Base-by-base conservation (phyloP, 176 grass and related monocot genomes). In the Tuctoria greenei region DNA sequence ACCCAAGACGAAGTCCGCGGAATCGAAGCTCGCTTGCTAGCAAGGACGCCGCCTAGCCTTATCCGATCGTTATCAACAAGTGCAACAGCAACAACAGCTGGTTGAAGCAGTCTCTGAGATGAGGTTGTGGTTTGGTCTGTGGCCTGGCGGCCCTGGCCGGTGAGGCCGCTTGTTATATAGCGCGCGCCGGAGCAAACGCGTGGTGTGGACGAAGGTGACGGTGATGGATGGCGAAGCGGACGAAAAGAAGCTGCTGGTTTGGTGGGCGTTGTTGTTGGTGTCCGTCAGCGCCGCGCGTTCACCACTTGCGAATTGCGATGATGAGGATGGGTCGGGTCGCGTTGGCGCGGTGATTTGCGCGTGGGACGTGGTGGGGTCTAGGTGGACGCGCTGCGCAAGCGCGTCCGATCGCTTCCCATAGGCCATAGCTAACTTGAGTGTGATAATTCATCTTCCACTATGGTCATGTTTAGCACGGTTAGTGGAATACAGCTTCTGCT, bases 181-280 rank as follows among this genome's bases (percentile, higher is more conserved):
- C 56, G 21, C 4, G 74, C 4, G 15, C 44, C 2, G 31, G 31
- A 31, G 31, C 31, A 41, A 82, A 78, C 79, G 79, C 79, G 73
- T 87, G 73, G 73, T 87, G 73, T 35, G 49, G 79, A 61, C 39
- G 79, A 78, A 72, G 79, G 79, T 18, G 79, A 77, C 66, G 85
- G 78, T n/a, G 65, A 56, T 1, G 44, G 65, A 38, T 5, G 65
- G 54, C 3, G 44, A 25, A 23, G 64, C 47, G 51, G 2, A 37
- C 62, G 84, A 17, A 56, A 26, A 31, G 31, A 31, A 31, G 31
- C 31, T 3, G 31, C 31, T 31, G 31, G 31, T 31, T 31, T 31
- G 31, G 31, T 31, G 31, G 31, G 31, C 31, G 31, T 31, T 31
- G 31, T 31, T 31, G 31, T 1, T 31, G 31, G 1, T 3, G 21